Conservation (phyloP, 345 rosid species). For the Cardiospermum halicacabum region DNA sequence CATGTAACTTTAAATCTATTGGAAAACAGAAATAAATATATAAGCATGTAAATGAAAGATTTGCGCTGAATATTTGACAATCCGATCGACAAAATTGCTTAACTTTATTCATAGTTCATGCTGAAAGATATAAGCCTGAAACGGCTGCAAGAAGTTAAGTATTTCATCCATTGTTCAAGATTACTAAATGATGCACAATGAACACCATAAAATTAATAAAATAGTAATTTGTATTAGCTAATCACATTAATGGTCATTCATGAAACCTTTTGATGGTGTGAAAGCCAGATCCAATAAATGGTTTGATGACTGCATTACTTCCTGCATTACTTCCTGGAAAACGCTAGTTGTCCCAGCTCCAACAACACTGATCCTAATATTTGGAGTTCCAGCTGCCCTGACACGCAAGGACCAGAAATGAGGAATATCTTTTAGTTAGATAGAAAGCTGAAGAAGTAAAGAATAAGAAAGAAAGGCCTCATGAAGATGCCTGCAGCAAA, state of each 20-base stretch:
- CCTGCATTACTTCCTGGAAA: constrained; percentile 69
- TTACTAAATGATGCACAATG: background rate
- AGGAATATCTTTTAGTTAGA: constrained; percentile 7
- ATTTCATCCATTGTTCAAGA: background rate
- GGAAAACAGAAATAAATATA: background rate
- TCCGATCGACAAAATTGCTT: background rate
- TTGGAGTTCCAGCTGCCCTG: constrained; percentile 88
- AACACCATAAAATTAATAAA: background rate
- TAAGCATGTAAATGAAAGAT: background rate
- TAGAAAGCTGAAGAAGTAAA: background rate
- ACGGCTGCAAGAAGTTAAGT: background rate
- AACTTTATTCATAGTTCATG: background rate
- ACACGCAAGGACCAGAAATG: constrained; percentile 26
- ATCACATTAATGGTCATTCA: too few relatives aligned
- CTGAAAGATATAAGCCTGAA: background rate
- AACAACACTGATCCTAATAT: constrained; percentile 66
- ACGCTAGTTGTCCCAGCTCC: constrained; percentile 89
- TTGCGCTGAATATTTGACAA: background rate
- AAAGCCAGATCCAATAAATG: constrained; percentile 59
- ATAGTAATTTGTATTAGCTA: background rate
- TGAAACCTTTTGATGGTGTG: constrained; percentile 83
- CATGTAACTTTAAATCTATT: constrained; percentile 2
- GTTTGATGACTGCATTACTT: constrained; percentile 34
- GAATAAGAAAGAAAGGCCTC: background rate
- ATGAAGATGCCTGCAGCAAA: background rate